Base-by-base conservation (phyloP, 2,329 filamentous ascomycete genomes). In the Lasiodiplodia theobromae region DNA sequence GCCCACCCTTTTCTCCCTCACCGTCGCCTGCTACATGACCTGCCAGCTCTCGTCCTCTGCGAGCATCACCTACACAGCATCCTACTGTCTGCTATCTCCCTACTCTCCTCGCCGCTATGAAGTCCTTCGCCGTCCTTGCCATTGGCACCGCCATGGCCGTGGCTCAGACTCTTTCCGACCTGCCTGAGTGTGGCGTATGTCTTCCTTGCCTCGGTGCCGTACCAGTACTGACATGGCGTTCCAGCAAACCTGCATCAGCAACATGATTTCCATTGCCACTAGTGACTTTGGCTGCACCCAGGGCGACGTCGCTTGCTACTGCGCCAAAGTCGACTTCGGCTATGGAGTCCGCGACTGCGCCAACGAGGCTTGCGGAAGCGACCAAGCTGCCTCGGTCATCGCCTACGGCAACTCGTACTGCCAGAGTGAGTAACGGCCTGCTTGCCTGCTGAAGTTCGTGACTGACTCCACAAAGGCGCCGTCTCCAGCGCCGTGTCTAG, bases 331-430 rank as follows among this genome's bases (percentile, higher is more conserved):
- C 44, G 74, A 83, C 77, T 85, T 83, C 71, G 77, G 76, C 68
- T 83, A 81, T 68, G 83, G 83, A 69, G 75, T 85, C 62, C 82
- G 82, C 69, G 83, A 85, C 73, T 85, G 83, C 76, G 77, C 81
- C 68, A 79, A 74, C 68, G 76, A 80, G 72, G 80, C 80, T 40
- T 84, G 83, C 71, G n/a, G 60, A 21, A 60, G 69, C 60, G 70
- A 68, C 1, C 71, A 77, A 44, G 75, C 77, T 56, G 71, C 68
- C 64, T 58, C 69, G 14, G 78, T 79, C 68, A 74, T 80, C 62
- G 40, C 73, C 53, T 81, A 73, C 70, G 80, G 79, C 44, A 71
- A 71, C 47, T 67, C 68, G 64, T 77, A 75, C 73, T 81, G 79
- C 71, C 57, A 66, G 21, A 67, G 79, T 79, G 65, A 73, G 77